Evolutionary conservation across 2,329 filamentous ascomycete genomes (phyloP), one percentile per base, ranked within the genome.

Genomic region (Septoria petroselini): DNA sequence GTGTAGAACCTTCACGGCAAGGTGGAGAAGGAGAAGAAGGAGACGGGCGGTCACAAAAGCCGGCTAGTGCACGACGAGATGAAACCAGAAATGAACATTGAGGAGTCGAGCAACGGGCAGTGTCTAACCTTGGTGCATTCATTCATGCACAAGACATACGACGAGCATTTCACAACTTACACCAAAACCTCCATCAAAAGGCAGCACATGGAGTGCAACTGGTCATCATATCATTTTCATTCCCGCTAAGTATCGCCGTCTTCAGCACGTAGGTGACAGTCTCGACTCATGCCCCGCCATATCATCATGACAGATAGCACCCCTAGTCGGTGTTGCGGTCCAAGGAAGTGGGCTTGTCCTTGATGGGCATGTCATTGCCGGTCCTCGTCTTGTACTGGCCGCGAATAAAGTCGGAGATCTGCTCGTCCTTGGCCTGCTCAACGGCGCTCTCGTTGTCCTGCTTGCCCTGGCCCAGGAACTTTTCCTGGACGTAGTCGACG

Each of bases 391-490:
- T 89, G 77, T 89, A 91, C 69, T 85, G 74, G 34, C 69, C 70
- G 30, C 87, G 80, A 60, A 91, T 81, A 67, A 79, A 84, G 67
- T 89, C 84, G 21, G 80, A 82, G 60, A 91, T 87, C 67, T 85
- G 75, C 69, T 88, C 84, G 67, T 93, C 88, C 73, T 91, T 91
- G 61, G 84, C 85, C 71, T 94, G 88, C 72, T 94, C 88, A 15
- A 82, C 65, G 4, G 88, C 88, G 42, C 67, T 71, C 68, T 75
- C 85, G 66, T 88, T 87, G 71, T 79, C 74, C 73, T 93, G 88
- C 39, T 79, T 65, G 14, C 88, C 88, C 58, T 82, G 73, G 30
- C 82, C 82, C 12, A 93, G 65, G 66, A 90, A 71, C 57, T 87
- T 81, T 70, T 93, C 81, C 71, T 94, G 88, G 18, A 90, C 79